A percentile compares a stretch with the other conserved stretches of the same genome.
phyloP scores from a whole-genome alignment of 768 basidiomycete species.

The Boletus bicolor region DNA sequence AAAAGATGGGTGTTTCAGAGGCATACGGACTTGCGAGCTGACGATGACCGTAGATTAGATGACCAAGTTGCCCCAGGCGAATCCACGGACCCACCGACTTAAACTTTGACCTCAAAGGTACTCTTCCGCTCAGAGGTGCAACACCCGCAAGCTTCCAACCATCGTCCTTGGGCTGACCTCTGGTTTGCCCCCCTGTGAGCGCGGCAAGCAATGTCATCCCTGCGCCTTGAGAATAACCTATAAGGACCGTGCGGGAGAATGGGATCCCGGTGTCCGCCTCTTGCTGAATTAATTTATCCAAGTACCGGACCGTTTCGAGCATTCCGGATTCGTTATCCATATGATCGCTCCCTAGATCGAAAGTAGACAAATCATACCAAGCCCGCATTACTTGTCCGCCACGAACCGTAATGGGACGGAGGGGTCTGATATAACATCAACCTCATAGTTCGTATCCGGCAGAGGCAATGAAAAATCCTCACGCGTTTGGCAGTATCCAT shows the following conservation, averaged over 20 bases:
- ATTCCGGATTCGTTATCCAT: background rate
- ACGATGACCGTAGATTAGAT: background rate
- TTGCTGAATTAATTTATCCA: background rate
- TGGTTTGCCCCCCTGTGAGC: background rate
- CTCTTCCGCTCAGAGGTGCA: slow-evolving; percentile 1
- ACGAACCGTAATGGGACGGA: background rate
- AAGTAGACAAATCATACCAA: background rate
- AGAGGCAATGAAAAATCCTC: background rate
- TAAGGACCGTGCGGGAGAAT: background rate
- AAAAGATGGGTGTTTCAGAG: background rate
- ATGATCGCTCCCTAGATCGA: background rate
- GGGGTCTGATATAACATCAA: background rate
- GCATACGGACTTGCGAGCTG: background rate
- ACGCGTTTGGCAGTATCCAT: background rate
- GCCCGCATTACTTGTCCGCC: background rate
- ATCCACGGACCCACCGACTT: background rate
- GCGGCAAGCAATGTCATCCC: slow-evolving; percentile 4
- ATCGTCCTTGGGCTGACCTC: background rate
- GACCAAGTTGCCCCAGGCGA: background rate
- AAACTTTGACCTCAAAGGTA: background rate
- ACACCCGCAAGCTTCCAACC: background rate
- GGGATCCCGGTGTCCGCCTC: background rate
- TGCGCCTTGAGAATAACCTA: slow-evolving; percentile 1
- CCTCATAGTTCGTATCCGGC: background rate
- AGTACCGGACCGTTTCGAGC: background rate